These are phyloP conservation scores for Saccharomyces mikatae DNA, from an alignment of 805 yeast genomes.

Conservation along the genomic window DNA sequence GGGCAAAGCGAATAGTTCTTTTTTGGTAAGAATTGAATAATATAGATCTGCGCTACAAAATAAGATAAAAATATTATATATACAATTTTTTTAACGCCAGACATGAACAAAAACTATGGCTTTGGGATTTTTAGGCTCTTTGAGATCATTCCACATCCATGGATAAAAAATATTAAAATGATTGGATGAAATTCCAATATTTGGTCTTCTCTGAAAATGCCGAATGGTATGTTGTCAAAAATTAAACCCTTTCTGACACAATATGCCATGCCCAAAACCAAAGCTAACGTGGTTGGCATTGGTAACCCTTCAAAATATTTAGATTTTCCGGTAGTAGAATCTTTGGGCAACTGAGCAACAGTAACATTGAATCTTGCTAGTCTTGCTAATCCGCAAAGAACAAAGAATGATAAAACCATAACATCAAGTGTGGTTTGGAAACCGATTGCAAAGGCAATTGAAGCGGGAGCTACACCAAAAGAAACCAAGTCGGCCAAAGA, in stretches of 20 bases:
- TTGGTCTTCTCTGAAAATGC: conserved; percentile 46
- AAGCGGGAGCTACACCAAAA: conserved; percentile 93
- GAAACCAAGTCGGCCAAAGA: conserved; percentile 92
- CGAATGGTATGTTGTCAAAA: conserved; percentile 55
- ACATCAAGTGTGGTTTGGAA: conserved; percentile 78
- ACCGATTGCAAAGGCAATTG: conserved; percentile 86
- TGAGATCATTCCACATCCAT: conserved; percentile 87
- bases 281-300: conserved; percentile 75
- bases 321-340: conserved; percentile 65
- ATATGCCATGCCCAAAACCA: conserved; percentile 66
- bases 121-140: conserved; percentile 89
- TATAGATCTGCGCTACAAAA: background rate
- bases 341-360: conserved; percentile 87
- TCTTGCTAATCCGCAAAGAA: conserved; percentile 86
- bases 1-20: background rate
- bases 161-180: conserved; percentile 53
- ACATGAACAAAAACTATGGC: conserved; percentile 33
- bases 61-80: background rate
- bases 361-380: conserved; percentile 94
- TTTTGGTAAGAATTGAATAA: background rate
- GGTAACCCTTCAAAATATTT: conserved; percentile 95
- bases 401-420: conserved; percentile 69
- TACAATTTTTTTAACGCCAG: background rate
- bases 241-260: conserved; percentile 49
- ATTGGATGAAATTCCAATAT: conserved; percentile 70